These are phyloP conservation scores for Jasminum sambac DNA, from an alignment of 257 asterid genomes.

Conservation along the genomic window DNA sequence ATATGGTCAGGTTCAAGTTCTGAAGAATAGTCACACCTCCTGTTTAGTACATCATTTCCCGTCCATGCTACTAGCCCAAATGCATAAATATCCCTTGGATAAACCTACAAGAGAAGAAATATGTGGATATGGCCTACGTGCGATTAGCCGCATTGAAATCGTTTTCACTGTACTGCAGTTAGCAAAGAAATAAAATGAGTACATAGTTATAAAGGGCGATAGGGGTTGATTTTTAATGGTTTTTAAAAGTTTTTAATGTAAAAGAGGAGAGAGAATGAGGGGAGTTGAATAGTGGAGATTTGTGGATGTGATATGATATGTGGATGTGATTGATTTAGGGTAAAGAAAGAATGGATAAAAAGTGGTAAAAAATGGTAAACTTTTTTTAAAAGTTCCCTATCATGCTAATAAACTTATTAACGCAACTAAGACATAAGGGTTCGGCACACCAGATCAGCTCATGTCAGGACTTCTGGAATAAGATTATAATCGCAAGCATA, in stretches of 20 bases:
- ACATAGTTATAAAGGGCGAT: too few relatives aligned
- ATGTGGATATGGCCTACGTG: constrained; percentile 2
- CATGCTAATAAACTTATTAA: too few relatives aligned
- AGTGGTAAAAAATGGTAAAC: too few relatives aligned
- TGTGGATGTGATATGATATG: too few relatives aligned
- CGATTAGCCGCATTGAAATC: neutral
- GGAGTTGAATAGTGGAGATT: too few relatives aligned
- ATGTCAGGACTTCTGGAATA: neutral
- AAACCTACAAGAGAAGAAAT: constrained; percentile 52
- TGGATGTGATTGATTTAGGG: too few relatives aligned
- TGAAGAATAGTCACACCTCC: constrained; percentile 55
- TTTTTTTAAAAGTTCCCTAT: too few relatives aligned
- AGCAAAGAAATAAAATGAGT: neutral
- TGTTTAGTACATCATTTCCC: constrained; percentile 86
- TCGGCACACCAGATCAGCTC: neutral
- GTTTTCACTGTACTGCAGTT: neutral
- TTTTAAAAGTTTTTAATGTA: too few relatives aligned
- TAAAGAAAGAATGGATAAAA: too few relatives aligned
- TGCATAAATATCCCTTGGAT: constrained; percentile 88
- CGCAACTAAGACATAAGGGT: neutral
- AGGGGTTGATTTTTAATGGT: too few relatives aligned
- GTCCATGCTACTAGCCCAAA: constrained; percentile 98
- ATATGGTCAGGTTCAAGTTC: neutral
- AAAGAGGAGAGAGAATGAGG: too few relatives aligned
- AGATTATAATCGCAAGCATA: neutral